These are phyloP conservation scores for Debaryomycetaceae sp. DNA, from an alignment of 1,139 yeast species.

Conservation along the genomic window DNA sequence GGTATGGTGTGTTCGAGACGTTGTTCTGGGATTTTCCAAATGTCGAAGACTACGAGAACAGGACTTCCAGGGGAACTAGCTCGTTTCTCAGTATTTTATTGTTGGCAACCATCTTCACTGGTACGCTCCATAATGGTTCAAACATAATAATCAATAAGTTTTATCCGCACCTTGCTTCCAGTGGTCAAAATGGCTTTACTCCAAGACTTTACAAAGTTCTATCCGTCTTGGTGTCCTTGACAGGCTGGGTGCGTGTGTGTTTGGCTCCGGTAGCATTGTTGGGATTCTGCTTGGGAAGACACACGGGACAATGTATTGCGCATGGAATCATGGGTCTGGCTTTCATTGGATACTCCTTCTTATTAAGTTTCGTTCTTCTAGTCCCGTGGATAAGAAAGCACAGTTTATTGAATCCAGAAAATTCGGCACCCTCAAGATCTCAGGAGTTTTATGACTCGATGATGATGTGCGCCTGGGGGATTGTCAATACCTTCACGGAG, in stretches of 20 bases:
- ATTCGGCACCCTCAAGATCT: constrained; percentile 33
- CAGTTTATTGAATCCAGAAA: constrained; percentile 23
- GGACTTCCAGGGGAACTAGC: constrained; percentile 62
- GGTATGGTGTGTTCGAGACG: constrained; percentile 54
- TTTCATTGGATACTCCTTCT: constrained; percentile 73
- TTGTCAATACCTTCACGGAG: constrained; percentile 90
- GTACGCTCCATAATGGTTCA: constrained; percentile 53
- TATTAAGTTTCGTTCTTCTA: constrained; percentile 62
- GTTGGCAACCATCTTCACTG: constrained; percentile 48
- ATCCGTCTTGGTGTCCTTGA: constrained; percentile 43
- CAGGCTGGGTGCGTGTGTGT: constrained; percentile 70
- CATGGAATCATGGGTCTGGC: constrained; percentile 97
- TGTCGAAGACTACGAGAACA: constrained; percentile 58
- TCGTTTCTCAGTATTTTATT: constrained; percentile 53
- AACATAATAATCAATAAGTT: constrained; percentile 38
- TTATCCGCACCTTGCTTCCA: constrained; percentile 29
- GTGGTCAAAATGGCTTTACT: constrained; percentile 10
- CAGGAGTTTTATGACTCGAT: constrained; percentile 85
- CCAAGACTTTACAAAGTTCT: constrained; percentile 40
- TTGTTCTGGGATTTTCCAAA: constrained; percentile 60
- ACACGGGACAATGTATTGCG: constrained; percentile 89
- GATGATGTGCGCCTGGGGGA: constrained; percentile 85
- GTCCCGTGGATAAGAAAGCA: constrained; percentile 61
- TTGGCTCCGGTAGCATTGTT: constrained; percentile 80
- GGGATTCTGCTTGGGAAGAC: constrained; percentile 72